phyloP scores from a whole-genome alignment of 2,329 filamentous ascomycete genomes.

The Penicillium fuscoglaucum region DNA sequence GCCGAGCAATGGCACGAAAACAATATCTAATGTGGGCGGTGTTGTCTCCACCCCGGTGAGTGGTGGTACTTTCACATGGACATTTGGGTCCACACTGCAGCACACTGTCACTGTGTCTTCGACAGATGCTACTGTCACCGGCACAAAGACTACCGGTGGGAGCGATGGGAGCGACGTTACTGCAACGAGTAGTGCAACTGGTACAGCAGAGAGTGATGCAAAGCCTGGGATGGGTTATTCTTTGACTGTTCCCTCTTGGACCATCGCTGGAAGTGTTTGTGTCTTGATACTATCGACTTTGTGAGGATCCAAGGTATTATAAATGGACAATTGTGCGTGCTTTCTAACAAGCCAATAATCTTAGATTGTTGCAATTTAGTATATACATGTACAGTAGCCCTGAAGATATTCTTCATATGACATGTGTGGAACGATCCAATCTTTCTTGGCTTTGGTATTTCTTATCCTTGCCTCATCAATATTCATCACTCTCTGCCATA shows the following conservation, averaged over 20 bases:
- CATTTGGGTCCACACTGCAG: background rate
- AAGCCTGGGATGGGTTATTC: background rate
- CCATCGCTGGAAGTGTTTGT: background rate
- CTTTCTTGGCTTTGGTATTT: background rate
- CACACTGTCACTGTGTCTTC: conserved; percentile 14
- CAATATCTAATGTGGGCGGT: conserved; percentile 12
- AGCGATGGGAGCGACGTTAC: background rate
- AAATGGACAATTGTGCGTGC: background rate
- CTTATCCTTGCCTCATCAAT: background rate
- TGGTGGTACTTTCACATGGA: conserved; percentile 20
- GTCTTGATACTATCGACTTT: background rate
- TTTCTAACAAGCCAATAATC: background rate
- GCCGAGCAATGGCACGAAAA: conserved; percentile 19
- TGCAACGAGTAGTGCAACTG: background rate
- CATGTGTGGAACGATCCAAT: background rate
- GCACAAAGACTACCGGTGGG: background rate
- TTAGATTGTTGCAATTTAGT: background rate
- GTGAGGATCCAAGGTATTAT: background rate
- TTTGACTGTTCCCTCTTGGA: background rate
- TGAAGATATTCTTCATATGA: background rate
- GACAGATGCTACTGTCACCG: conserved; percentile 1
- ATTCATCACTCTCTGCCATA: background rate
- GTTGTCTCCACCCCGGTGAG: conserved; percentile 17
- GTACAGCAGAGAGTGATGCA: conserved; percentile 2
- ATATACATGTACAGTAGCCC: background rate